Percentiles rank a stretch among this genome's conserved stretches.
Conservation (phyloP, 2,329 filamentous ascomycete species). For the Trichoderma atrobrunneum region DNA sequence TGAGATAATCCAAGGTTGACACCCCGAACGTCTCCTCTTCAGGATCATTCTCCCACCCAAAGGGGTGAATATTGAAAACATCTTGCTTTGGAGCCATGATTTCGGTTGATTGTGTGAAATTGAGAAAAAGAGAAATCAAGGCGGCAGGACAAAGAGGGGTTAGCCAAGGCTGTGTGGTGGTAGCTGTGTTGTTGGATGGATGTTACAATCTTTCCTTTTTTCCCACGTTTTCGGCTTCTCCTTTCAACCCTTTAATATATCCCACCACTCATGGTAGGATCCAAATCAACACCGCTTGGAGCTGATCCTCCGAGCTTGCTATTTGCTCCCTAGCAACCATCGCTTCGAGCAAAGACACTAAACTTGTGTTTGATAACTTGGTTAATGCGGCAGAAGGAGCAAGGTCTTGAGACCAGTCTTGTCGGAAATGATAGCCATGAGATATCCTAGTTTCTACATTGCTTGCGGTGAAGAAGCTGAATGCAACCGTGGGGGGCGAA, state of each 20-base stretch:
- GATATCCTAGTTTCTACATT: not conserved
- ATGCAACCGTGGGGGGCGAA: not conserved
- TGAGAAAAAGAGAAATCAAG: not conserved
- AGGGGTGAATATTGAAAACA: not conserved
- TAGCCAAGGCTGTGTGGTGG: not conserved
- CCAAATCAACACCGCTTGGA: not conserved
- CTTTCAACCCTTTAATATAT: not conserved
- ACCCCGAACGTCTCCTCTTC: not conserved
- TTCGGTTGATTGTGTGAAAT: too few relatives aligned
- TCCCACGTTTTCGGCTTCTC: not conserved
- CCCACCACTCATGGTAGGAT: not conserved
- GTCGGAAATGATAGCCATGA: not conserved
- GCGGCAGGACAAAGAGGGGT: not conserved
- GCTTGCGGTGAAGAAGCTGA: not conserved
- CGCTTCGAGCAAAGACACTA: not conserved
- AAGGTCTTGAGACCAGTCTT: not conserved
- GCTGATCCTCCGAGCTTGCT: not conserved
- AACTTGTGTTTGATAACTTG: not conserved
- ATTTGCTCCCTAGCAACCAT: not conserved
- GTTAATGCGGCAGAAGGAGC: not conserved
- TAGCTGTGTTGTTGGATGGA: not conserved
- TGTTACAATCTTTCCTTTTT: not conserved
- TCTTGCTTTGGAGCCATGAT: too few relatives aligned
- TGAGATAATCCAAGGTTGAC: slow-evolving; percentile 1
- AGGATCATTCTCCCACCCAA: slow-evolving; percentile 11